Evolutionary conservation across 116 monocot genomes (phyloP).

Genomic region (Phalaenopsis hybrid): DNA sequence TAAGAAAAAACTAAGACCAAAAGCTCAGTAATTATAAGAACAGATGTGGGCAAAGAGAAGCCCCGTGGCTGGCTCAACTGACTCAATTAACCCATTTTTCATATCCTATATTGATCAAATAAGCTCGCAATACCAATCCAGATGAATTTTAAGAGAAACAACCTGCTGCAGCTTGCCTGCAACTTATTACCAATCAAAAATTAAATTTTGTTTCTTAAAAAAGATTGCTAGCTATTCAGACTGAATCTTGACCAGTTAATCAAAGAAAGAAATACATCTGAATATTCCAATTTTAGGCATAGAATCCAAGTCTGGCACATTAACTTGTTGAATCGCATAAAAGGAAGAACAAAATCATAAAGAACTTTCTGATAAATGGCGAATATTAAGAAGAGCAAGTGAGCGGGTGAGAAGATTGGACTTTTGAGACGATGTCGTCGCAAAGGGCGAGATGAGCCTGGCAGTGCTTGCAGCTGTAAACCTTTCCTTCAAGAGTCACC

Average conservation of each 20-base stretch:
- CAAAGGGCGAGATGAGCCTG: constrained; percentile 48
- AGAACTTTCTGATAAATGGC: too few species aligned
- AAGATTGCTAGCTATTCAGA: not conserved
- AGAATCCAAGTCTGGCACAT: too few species aligned
- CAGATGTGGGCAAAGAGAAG: not conserved
- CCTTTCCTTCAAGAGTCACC: constrained; percentile 49
- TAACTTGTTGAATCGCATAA: too few species aligned
- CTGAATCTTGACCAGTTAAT: not conserved
- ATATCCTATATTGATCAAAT: not conserved
- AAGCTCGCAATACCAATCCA: not conserved
- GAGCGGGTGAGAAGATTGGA: constrained; percentile 4
- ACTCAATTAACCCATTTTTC: not conserved
- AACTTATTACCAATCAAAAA: too few species aligned
- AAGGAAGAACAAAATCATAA: too few species aligned
- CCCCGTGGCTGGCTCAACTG: not conserved
- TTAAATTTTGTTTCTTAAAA: not conserved
- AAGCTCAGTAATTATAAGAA: not conserved
- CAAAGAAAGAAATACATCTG: not conserved
- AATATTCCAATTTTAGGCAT: not conserved
- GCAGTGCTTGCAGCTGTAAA: constrained; percentile 80
- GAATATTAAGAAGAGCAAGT: not conserved
- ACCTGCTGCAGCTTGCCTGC: too few species aligned
- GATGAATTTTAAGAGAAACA: too few species aligned
- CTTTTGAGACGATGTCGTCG: constrained; percentile 62
- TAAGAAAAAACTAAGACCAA: not conserved